Evolutionary conservation across 495 filamentous ascomycete genomes (phyloP).

Genomic region (Hypoxylon fuscum): DNA sequence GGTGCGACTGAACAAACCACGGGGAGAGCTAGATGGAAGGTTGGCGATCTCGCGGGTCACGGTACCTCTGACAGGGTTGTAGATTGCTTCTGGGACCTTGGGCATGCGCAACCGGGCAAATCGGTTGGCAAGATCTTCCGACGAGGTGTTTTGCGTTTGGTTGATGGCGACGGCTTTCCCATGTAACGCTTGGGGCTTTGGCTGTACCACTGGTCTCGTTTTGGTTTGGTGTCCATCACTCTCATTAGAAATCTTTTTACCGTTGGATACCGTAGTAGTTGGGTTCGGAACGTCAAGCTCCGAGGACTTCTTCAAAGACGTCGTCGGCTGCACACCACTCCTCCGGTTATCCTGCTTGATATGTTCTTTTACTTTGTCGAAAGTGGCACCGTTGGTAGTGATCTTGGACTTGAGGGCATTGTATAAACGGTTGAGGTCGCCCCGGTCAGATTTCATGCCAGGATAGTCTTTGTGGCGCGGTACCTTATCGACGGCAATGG

Average conservation of each 20-base stretch:
- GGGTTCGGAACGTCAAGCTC: not conserved
- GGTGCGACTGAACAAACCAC: conserved; percentile 59
- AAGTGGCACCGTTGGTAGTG: conserved; percentile 52
- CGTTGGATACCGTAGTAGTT: no score
- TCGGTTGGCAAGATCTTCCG: conserved; percentile 61
- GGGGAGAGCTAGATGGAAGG: conserved; percentile 57
- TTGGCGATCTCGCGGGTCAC: conserved; percentile 61
- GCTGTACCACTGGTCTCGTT: conserved; percentile 63
- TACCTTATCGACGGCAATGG: conserved; percentile 77
- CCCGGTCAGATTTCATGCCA: conserved; percentile 55
- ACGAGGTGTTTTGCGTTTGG: conserved; percentile 21
- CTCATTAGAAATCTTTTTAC: no score
- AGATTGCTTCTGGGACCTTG: conserved; percentile 82
- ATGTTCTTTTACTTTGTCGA: conserved; percentile 68
- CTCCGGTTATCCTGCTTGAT: conserved; percentile 73
- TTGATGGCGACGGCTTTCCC: conserved; percentile 61
- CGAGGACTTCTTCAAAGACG: conserved; percentile 7
- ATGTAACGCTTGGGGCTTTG: conserved; percentile 70
- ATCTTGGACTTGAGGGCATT: conserved; percentile 60
- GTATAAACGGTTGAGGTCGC: conserved; percentile 57
- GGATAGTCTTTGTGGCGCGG: conserved; percentile 75
- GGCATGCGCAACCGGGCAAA: conserved; percentile 76
- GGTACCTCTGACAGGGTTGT: conserved; percentile 74
- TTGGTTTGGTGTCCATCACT: no score
- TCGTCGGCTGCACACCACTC: conserved; percentile 57